Percentiles rank a stretch among this genome's conserved stretches.
phyloP scores from a whole-genome alignment of 495 filamentous ascomycete genomes.

The Penicillium lividum region DNA sequence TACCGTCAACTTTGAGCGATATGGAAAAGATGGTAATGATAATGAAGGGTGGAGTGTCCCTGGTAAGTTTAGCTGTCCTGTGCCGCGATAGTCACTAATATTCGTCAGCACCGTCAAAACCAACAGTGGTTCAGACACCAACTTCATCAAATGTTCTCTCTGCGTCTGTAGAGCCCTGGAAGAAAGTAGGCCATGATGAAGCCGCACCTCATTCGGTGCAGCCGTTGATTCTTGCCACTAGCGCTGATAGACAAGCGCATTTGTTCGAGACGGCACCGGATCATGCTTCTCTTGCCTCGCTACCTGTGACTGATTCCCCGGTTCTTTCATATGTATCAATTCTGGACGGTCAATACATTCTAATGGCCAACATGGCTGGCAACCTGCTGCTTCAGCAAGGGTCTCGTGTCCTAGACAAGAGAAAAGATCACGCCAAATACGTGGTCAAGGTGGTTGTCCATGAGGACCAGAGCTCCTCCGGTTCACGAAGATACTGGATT shows the following conservation, averaged over 20 bases:
- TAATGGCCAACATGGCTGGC: conserved; percentile 67
- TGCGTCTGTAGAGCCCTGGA: conserved; percentile 48
- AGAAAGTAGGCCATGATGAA: conserved; percentile 17
- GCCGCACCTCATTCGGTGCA: conserved; percentile 12
- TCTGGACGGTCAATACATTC: conserved; percentile 31
- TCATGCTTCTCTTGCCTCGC: conserved; percentile 29
- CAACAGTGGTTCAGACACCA: conserved; percentile 42
- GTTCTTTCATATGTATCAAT: conserved; percentile 52
- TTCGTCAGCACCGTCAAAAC: conserved; percentile 50
- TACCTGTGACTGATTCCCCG: conserved; percentile 58
- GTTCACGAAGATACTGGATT: conserved; percentile 39
- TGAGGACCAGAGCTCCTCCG: conserved; percentile 23
- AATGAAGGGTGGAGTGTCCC: conserved; percentile 49
- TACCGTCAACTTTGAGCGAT: conserved; percentile 56
- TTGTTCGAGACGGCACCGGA: conserved; percentile 35
- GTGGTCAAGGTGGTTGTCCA: conserved; percentile 54
- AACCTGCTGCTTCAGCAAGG: conserved; percentile 50
- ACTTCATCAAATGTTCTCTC: conserved; percentile 56
- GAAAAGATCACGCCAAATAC: conserved; percentile 65
- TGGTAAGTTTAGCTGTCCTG: conserved; percentile 36
- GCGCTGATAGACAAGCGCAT: conserved; percentile 56
- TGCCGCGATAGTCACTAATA: conserved; percentile 13
- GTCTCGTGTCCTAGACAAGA: conserved; percentile 39
- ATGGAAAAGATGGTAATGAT: conserved; percentile 37
- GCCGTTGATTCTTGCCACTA: conserved; percentile 46